Evolutionary conservation across 1,284 basidiomycete genomes (phyloP).

Genomic region (Athelia sp.): DNA sequence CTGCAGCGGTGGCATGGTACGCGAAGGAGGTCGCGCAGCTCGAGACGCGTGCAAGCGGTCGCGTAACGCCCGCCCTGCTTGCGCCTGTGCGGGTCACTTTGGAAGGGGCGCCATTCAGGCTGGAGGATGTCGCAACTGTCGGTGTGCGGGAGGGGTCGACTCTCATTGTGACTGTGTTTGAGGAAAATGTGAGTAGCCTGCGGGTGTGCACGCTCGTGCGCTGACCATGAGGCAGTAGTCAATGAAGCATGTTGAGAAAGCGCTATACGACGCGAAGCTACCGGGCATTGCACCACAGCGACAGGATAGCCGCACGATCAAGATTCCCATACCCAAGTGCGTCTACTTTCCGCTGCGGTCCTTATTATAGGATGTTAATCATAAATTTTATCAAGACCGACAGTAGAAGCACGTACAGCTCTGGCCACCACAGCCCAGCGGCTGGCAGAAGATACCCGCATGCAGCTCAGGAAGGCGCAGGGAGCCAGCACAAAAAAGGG

Average conservation of each 20-base stretch:
- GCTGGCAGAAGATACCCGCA: slow-evolving; percentile 69
- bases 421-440: slow-evolving; percentile 50
- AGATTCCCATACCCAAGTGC: slow-evolving; percentile 74
- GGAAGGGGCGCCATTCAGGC: slow-evolving; percentile 33
- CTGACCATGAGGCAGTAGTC: slow-evolving; percentile 43
- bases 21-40: slow-evolving; percentile 61
- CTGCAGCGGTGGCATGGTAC: slow-evolving; percentile 58
- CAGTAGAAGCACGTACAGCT: slow-evolving; percentile 60
- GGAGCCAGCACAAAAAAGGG: slow-evolving; percentile 63
- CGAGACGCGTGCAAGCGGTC: slow-evolving; percentile 69
- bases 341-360: slow-evolving; percentile 11
- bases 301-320: slow-evolving; percentile 63
- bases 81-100: slow-evolving; percentile 61
- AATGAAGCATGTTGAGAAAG: slow-evolving; percentile 67
- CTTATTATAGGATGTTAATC: slow-evolving; percentile 1
- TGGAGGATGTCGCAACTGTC: slow-evolving; percentile 72
- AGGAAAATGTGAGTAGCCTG: slow-evolving; percentile 48
- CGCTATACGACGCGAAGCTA: slow-evolving; percentile 66
- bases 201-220: slow-evolving; percentile 4
- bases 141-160: slow-evolving; percentile 72
- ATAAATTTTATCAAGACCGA: slow-evolving; percentile 45
- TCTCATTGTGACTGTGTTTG: slow-evolving; percentile 68
- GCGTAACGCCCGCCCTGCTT: slow-evolving; percentile 66
- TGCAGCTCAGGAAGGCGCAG: slow-evolving; percentile 66
- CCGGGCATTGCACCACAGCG: slow-evolving; percentile 67